Evolutionary conservation across 2,329 filamentous ascomycete species (phyloP).

Genomic region (Alternaria burnsii): DNA sequence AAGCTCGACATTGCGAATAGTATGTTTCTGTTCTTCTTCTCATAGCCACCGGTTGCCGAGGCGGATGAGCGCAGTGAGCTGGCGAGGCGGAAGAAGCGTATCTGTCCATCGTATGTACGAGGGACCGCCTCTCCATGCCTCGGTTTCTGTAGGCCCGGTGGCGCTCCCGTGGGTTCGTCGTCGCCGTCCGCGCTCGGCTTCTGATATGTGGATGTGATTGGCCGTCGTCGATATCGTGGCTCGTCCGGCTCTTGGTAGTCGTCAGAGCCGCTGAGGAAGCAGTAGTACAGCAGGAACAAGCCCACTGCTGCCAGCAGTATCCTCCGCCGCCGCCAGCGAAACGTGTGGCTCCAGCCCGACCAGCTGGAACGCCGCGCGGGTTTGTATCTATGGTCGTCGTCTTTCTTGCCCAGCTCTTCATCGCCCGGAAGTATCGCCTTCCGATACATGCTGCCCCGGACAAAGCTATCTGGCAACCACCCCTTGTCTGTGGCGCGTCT

Average conservation of each 20-base stretch:
- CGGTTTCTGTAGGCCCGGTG: conserved; percentile 33
- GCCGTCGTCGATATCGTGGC: conserved; percentile 7
- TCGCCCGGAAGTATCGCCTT: conserved; percentile 61
- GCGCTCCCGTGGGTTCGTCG: conserved; percentile 37
- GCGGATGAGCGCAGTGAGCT: conserved; percentile 67
- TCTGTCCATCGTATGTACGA: conserved; percentile 69
- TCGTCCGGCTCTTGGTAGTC: neutral
- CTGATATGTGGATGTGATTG: conserved; percentile 18
- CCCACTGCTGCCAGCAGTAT: conserved; percentile 49
- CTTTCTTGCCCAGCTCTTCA: conserved; percentile 71
- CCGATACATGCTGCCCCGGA: conserved; percentile 44
- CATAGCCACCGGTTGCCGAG: conserved; percentile 61
- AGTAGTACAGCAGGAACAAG: conserved; percentile 66
- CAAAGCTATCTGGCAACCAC: conserved; percentile 39
- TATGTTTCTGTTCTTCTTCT: conserved; percentile 70
- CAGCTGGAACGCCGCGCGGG: conserved; percentile 49
- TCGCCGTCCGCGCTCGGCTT: conserved; percentile 12
- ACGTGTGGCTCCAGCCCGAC: conserved; percentile 33
- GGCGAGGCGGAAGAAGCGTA: conserved; percentile 73
- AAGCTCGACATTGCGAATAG: conserved; percentile 81
- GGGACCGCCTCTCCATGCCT: conserved; percentile 24
- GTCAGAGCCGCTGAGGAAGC: conserved; percentile 57
- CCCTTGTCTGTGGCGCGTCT: conserved; percentile 30
- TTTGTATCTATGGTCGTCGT: conserved; percentile 64
- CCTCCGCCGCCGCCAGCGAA: conserved; percentile 61